Evolutionary conservation across 495 filamentous ascomycete genomes (phyloP).

Genomic region (Penicillium simplicissimum): DNA sequence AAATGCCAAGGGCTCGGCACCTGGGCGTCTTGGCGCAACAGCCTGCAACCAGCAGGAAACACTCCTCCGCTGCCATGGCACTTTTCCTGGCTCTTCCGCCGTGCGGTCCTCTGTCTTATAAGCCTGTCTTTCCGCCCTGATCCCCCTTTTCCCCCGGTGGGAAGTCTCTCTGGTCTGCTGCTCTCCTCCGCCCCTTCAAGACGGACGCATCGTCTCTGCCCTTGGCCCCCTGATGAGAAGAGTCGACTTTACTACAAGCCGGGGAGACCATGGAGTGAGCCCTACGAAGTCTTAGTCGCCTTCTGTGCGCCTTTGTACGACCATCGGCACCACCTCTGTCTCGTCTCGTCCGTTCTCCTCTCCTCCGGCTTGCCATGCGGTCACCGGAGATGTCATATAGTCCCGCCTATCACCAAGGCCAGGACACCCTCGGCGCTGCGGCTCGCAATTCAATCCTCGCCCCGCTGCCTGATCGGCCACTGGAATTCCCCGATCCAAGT

Average conservation of each 20-base stretch:
- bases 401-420: conserved; percentile 41
- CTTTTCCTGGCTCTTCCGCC: conserved; percentile 39
- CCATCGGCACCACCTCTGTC: conserved; percentile 22
- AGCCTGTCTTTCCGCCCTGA: conserved; percentile 28
- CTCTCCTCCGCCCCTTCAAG: conserved; percentile 13
- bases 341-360: conserved; percentile 10
- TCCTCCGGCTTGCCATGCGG: conserved; percentile 34
- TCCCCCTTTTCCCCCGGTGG: conserved; percentile 18
- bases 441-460: conserved; percentile 23
- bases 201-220: background rate
- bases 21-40: conserved; percentile 47
- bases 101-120: conserved; percentile 34
- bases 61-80: conserved; percentile 35
- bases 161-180: conserved; percentile 16
- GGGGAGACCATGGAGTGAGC: conserved; percentile 43
- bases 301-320: conserved; percentile 44
- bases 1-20: conserved; percentile 48
- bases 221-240: conserved; percentile 7
- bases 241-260: conserved; percentile 28
- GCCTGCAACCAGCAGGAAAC: conserved; percentile 30
- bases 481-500: conserved; percentile 19
- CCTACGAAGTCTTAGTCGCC: conserved; percentile 30
- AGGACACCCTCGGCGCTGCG: conserved; percentile 27
- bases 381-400: conserved; percentile 46
- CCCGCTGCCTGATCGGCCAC: conserved; percentile 26